phyloP scores from a whole-genome alignment of 441 rosid species.

The Populus trichocarpa region DNA sequence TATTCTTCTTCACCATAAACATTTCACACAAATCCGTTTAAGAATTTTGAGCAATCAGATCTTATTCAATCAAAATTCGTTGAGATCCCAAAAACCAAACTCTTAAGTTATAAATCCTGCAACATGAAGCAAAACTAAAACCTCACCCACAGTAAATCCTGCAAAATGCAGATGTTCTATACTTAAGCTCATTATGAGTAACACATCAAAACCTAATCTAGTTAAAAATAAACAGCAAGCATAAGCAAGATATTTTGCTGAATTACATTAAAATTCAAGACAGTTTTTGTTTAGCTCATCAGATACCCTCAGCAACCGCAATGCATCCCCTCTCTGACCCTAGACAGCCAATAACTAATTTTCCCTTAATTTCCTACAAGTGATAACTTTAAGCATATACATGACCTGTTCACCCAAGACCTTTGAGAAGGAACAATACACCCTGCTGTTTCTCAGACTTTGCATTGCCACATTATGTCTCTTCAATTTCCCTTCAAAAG shows the following conservation, averaged over 20 bases:
- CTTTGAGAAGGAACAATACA: not conserved
- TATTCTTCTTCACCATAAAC: not conserved
- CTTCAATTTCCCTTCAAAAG: not conserved
- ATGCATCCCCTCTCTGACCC: not conserved
- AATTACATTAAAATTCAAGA: not conserved
- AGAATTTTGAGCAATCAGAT: not conserved
- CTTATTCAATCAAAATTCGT: not conserved
- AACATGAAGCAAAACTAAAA: not conserved
- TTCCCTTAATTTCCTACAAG: not conserved
- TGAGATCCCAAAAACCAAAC: not conserved
- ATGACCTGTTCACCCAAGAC: not conserved
- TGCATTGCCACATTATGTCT: not conserved
- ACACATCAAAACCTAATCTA: not conserved
- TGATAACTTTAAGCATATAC: not conserved
- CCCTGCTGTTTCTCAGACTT: not conserved
- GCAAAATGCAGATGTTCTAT: not conserved
- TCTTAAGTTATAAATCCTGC: not conserved
- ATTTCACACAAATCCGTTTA: not conserved
- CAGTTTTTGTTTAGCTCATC: not conserved
- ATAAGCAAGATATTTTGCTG: not conserved
- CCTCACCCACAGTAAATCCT: not conserved
- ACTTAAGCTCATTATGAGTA: not conserved
- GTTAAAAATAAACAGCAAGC: not conserved
- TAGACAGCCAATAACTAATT: not conserved
- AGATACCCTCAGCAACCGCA: not conserved